Evolutionary conservation across 73 alveolate species (phyloP).

Genomic region (Paramecium bursaria): DNA sequence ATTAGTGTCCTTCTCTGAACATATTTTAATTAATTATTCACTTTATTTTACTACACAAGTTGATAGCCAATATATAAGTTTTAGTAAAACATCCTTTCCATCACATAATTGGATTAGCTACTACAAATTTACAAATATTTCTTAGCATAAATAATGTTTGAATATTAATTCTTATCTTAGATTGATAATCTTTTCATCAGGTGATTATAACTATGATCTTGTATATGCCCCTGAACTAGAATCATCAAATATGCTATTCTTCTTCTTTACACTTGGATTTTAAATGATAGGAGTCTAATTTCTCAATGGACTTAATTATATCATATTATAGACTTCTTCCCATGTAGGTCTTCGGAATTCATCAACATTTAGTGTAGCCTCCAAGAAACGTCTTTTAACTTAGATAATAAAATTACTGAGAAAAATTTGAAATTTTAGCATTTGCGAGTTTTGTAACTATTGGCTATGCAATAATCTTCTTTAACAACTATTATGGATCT

Average conservation of each 20-base stretch:
- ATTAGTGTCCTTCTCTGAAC: neutral
- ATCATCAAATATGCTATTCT: neutral
- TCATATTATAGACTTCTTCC: slow-evolving; percentile 35
- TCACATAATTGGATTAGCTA: slow-evolving; percentile 32
- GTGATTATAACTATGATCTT: slow-evolving; percentile 31
- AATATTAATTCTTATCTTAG: slow-evolving; percentile 29
- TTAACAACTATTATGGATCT: slow-evolving; percentile 44
- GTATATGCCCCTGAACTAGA: slow-evolving; percentile 21
- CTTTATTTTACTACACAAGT: slow-evolving; percentile 8
- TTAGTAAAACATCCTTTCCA: slow-evolving; percentile 42
- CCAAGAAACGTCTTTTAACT: no score
- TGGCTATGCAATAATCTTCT: slow-evolving; percentile 23
- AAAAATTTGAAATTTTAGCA: slow-evolving; percentile 18
- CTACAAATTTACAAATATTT: slow-evolving; percentile 2
- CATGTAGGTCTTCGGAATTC: slow-evolving; percentile 57
- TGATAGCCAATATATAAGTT: neutral
- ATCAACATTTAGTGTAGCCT: slow-evolving; percentile 28
- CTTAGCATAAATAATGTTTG: slow-evolving; percentile 55
- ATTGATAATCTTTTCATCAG: slow-evolving; percentile 7
- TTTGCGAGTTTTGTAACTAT: neutral
- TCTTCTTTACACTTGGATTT: neutral
- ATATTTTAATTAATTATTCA: neutral
- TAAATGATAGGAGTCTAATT: neutral
- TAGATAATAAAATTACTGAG: slow-evolving; percentile 31
- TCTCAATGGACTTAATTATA: neutral